Percentiles rank a stretch among this genome's conserved stretches.
Evolutionary conservation across 2,329 filamentous ascomycete genomes (phyloP).

Genomic region (Talaromyces sp.): DNA sequence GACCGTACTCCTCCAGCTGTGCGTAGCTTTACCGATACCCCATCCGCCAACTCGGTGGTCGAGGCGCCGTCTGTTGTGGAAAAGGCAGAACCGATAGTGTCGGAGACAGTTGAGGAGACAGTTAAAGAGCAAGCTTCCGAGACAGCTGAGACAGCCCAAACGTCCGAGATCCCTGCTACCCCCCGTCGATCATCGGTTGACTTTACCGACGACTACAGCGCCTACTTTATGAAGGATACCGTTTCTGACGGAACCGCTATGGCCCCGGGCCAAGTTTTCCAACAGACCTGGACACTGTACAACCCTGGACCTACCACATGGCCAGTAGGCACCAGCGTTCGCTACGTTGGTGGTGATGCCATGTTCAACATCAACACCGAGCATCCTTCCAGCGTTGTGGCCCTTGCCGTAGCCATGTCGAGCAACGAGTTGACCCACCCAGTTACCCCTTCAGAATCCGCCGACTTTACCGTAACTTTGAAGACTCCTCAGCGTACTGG

Average conservation of each 20-base stretch:
- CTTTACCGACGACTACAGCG: background rate
- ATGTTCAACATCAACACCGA: conserved; percentile 87
- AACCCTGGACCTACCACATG: conserved; percentile 77
- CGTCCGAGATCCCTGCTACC: background rate
- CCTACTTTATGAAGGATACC: conserved; percentile 68
- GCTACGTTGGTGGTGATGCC: conserved; percentile 89
- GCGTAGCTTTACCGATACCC: conserved; percentile 16
- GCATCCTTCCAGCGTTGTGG: conserved; percentile 72
- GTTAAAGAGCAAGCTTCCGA: conserved; percentile 30
- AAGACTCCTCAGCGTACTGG: conserved; percentile 75
- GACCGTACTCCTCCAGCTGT: conserved; percentile 51
- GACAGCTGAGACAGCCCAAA: background rate
- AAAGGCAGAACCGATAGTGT: conserved; percentile 18
- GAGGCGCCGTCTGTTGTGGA: conserved; percentile 12
- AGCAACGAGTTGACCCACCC: conserved; percentile 71
- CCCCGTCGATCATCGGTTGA: background rate
- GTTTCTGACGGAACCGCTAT: conserved; percentile 74
- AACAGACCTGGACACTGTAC: conserved; percentile 86
- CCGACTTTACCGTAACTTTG: conserved; percentile 78
- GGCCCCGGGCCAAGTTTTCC: conserved; percentile 68
- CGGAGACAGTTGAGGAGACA: conserved; percentile 14
- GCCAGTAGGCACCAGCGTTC: conserved; percentile 86
- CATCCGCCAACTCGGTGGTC: conserved; percentile 24
- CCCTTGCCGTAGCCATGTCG: conserved; percentile 75
- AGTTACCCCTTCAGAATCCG: conserved; percentile 70